These are phyloP conservation scores for Calocybe indica DNA, from an alignment of 768 basidiomycete species.

Conservation along the genomic window DNA sequence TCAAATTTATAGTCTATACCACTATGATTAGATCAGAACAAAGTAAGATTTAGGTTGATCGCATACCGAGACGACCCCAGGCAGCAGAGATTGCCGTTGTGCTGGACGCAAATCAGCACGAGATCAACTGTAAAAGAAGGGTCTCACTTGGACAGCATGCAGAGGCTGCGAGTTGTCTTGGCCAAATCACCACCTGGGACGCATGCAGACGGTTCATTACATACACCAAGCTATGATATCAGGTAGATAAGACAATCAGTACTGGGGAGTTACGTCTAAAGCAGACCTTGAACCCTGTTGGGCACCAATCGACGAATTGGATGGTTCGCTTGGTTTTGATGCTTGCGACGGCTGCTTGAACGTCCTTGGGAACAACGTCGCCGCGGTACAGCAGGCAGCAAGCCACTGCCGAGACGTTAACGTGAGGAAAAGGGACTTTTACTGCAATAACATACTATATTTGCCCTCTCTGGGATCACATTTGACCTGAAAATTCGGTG, in stretches of 20 bases:
- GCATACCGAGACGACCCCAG: slow-evolving; percentile 78
- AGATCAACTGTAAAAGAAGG: background rate
- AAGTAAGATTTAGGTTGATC: background rate
- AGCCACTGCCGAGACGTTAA: slow-evolving; percentile 54
- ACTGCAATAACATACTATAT: slow-evolving; percentile 67
- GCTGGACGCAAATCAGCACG: slow-evolving; percentile 25
- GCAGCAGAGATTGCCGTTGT: slow-evolving; percentile 92
- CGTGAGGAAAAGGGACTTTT: background rate
- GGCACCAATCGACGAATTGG: slow-evolving; percentile 98
- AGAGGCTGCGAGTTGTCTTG: slow-evolving; percentile 88
- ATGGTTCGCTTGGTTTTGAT: slow-evolving; percentile 99
- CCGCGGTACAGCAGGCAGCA: slow-evolving; percentile 92
- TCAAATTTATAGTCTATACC: slow-evolving; percentile 91
- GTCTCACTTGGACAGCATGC: slow-evolving; percentile 89
- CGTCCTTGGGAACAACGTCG: slow-evolving; percentile 96
- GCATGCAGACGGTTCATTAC: slow-evolving; percentile 89
- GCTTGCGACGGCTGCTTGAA: slow-evolving; percentile 83
- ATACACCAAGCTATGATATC: slow-evolving; percentile 79
- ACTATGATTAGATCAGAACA: slow-evolving; percentile 6
- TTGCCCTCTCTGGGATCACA: slow-evolving; percentile 98
- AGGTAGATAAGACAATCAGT: too few relatives aligned
- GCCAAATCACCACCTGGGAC: slow-evolving; percentile 96
- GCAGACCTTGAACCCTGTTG: slow-evolving; percentile 86
- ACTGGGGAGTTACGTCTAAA: background rate
- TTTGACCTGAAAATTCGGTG: slow-evolving; percentile 30